Evolutionary conservation across 768 basidiomycete species (phyloP).

Genomic region (Kwoniella bestiolae): DNA sequence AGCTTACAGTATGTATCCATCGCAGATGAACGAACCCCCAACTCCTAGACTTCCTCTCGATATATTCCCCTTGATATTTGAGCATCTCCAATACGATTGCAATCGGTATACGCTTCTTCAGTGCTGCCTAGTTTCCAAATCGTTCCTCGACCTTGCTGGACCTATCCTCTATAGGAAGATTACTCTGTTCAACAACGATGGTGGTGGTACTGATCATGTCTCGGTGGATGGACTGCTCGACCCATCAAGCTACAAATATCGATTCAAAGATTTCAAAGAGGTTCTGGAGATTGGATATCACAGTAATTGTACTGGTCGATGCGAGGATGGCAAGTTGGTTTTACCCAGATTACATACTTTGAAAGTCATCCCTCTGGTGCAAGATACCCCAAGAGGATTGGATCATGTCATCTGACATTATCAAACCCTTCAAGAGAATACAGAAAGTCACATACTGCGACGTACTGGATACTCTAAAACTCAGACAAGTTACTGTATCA

Average conservation of each 20-base stretch:
- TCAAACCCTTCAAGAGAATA: too few relatives aligned
- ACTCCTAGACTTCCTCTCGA: constrained; percentile 2
- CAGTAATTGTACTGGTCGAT: too few relatives aligned
- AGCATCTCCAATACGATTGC: background rate
- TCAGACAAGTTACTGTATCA: background rate
- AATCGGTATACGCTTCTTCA: background rate
- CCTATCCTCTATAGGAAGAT: background rate
- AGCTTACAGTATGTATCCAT: too few relatives aligned
- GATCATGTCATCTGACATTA: too few relatives aligned
- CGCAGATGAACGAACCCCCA: too few relatives aligned
- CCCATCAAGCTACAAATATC: too few relatives aligned
- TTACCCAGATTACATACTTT: too few relatives aligned
- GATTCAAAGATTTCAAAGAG: too few relatives aligned
- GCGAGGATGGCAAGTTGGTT: too few relatives aligned
- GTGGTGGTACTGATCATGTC: background rate
- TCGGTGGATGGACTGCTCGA: background rate
- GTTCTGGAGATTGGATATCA: too few relatives aligned
- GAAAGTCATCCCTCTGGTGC: too few relatives aligned
- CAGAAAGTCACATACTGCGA: background rate
- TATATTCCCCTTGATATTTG: background rate
- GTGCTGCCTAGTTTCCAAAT: background rate
- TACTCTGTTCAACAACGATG: background rate
- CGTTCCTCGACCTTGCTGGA: background rate
- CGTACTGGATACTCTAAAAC: background rate
- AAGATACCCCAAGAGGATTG: too few relatives aligned